A percentile compares a stretch with the other conserved stretches of the same genome.
phyloP scores from a whole-genome alignment of 2,329 filamentous ascomycete genomes.

The Botryotinia calthae region DNA sequence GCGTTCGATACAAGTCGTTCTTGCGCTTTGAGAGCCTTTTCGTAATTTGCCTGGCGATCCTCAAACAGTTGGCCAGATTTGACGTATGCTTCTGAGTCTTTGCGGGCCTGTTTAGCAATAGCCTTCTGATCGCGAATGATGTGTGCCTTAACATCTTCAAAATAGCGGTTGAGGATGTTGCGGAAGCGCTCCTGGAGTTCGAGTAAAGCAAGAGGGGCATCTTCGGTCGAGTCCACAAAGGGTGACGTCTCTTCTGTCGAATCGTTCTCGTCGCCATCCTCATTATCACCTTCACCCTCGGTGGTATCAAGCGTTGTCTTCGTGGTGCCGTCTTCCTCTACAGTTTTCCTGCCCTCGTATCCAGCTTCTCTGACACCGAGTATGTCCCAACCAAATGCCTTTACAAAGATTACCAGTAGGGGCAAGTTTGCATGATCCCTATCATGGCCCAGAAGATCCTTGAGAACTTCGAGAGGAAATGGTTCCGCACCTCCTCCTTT shows the following conservation, averaged over 20 bases:
- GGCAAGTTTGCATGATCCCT: conserved; percentile 89
- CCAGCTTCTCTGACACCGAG: conserved; percentile 72
- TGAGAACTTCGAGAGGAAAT: conserved; percentile 95
- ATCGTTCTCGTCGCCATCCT: conserved; percentile 38
- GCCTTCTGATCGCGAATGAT: conserved; percentile 89
- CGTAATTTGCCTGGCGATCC: conserved; percentile 91
- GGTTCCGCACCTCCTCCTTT: conserved; percentile 75
- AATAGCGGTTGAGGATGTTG: conserved; percentile 81
- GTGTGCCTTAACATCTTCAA: conserved; percentile 89
- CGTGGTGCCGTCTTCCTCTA: conserved; percentile 75
- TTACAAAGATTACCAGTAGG: conserved; percentile 90
- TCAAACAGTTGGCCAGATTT: conserved; percentile 98
- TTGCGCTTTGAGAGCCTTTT: conserved; percentile 88
- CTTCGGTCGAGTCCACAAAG: conserved; percentile 50
- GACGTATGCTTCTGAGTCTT: conserved; percentile 96
- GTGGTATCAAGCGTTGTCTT: conserved; percentile 45
- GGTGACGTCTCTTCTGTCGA: conserved; percentile 48
- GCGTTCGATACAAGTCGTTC: conserved; percentile 88
- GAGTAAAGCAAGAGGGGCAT: conserved; percentile 70
- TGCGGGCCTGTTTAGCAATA: conserved; percentile 79
- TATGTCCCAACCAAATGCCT: conserved; percentile 94
- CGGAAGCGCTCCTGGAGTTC: conserved; percentile 84
- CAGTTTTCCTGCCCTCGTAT: conserved; percentile 76
- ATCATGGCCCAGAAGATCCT: conserved; percentile 91
- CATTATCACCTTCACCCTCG: conserved; percentile 47